These are phyloP conservation scores for Sophora flavescens DNA, from an alignment of 306 rosid genomes.

Conservation along the genomic window DNA sequence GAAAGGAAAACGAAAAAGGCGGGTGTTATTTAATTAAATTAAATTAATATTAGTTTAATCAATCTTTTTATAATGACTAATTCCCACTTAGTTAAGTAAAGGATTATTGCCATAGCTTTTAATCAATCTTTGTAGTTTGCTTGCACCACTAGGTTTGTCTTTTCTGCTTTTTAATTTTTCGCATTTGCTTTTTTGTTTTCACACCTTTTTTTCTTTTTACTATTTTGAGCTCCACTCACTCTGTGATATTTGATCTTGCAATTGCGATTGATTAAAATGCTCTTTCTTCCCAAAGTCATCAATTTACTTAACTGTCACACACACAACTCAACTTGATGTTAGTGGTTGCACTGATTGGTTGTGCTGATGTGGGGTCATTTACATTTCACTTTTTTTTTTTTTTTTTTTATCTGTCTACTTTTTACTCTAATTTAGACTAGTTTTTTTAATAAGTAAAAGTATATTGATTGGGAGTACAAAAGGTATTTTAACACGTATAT, in stretches of 20 bases:
- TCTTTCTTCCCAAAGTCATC: constrained; percentile 1
- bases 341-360: constrained; percentile 11
- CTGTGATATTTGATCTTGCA: constrained; percentile 7
- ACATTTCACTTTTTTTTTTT: neutral
- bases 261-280: constrained; percentile 27
- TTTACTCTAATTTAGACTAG: too few relatives aligned
- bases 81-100: constrained; percentile 21
- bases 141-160: constrained; percentile 42
- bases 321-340: constrained; percentile 20
- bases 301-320: constrained; percentile 1
- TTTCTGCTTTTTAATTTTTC: constrained; percentile 21
- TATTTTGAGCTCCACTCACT: constrained; percentile 54
- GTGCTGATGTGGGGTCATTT: constrained; percentile 15
- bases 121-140: constrained; percentile 17
- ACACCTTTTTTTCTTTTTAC: neutral
- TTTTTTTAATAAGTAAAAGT: too few relatives aligned
- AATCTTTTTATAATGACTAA: too few relatives aligned
- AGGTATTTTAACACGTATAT: too few relatives aligned
- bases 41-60: neutral
- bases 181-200: neutral
- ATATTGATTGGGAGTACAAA: too few relatives aligned
- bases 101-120: constrained; percentile 20
- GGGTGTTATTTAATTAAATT: constrained; percentile 57
- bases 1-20: constrained; percentile 54
- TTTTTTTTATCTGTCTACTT: too few relatives aligned